Base-by-base conservation (phyloP, 2,329 filamentous ascomycete genomes). In the Epichloe glyceriae region DNA sequence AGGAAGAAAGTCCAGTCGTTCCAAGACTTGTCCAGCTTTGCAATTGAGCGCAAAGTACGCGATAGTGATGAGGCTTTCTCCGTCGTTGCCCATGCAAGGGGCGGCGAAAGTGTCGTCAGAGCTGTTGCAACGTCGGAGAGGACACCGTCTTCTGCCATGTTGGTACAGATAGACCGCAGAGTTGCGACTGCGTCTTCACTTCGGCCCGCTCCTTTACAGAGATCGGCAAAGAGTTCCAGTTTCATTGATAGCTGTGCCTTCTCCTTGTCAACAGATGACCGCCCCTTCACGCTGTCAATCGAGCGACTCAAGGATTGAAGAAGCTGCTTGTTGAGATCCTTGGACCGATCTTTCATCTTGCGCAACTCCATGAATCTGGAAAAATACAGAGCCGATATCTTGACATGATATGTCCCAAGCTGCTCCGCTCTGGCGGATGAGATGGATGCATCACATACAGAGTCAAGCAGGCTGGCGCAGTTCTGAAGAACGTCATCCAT, bases 351-450 rank as follows among this genome's bases (percentile, higher is more conserved):
- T 0, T 66, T 56, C 22, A 68, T 65, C 47, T 76, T 77, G 14
- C 72, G 67, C 53, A 79, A 61, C 43, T 73, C 69, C 17, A 76
- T 66, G 59, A 80, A 80, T 46, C 78, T 72, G n/a, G 79, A 71
- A 61, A 83, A 88, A 61, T 87, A 87, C 3, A 86, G 72, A 57
- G 85, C 83, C 0, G 85, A 88, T 26, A 88, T 76, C 58, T 82
- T 86, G 54, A 84, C 74, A 51, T 78, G 71, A 56, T 81, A 79
- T 2, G 69, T 70, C n/a, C 56, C 60, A 12, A 69, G 57, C 47
- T 67, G 62, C 30, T 67, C 67, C 1, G 57, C 47, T 46, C 59
- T 63, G 17, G 60, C 50, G 8, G 56, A 44, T 1, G 67, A 64
- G 12, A 62, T 52, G 4, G 59, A 56, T 4, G 64, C 61, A 45